Base-by-base conservation (phyloP, 192 early-diverging fungal species). In the Backusella tuberculispora region DNA sequence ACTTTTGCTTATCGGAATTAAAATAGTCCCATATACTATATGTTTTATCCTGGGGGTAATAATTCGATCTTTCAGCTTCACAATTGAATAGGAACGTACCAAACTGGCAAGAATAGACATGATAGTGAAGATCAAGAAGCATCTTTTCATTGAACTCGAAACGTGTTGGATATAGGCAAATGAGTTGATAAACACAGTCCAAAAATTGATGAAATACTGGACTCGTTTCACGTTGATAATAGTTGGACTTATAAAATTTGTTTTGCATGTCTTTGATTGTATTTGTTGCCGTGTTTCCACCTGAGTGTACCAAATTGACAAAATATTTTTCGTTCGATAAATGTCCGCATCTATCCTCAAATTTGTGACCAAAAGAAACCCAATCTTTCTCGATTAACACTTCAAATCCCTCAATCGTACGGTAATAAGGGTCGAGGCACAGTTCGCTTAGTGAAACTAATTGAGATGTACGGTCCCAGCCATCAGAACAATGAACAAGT, bases 401-500 rank as follows among this genome's bases (percentile, higher is more conserved):
- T 38, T 89, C 88, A 79, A 99, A 96, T 6, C 98, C 98, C 60
- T 85, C 83, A n/a, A 95, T 88, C 5, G 98, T 97, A 69, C 98
- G 94, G 81, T 97, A 99, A 80, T 90, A 98, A 5, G 98, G 97
- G 60, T 99, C 98, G 67, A 99, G 80, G 71, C 96, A 98, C 24
- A 99, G 74, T 80, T 95, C 90, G 53, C 97, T 88, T 21, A 97
- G 85, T 7, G 95, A 94, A 15, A 91, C 93, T 63, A 99, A 81
- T 82, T 99, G 98, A 19, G 96, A 92, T 0, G 98, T 99, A 24
- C 98, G 90, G 83, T 99, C 98, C 98, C 98, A 99, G 13, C 98
- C 98, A 78, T 99, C 98, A 53, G 95, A 97, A 87, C 98, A 99
- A 82, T 99, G 98, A 5, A 99, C 95, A 26, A 99, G 82, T 5